These are phyloP conservation scores for Staphylotrichum tortipilum DNA, from an alignment of 495 filamentous ascomycete species.

Conservation along the genomic window DNA sequence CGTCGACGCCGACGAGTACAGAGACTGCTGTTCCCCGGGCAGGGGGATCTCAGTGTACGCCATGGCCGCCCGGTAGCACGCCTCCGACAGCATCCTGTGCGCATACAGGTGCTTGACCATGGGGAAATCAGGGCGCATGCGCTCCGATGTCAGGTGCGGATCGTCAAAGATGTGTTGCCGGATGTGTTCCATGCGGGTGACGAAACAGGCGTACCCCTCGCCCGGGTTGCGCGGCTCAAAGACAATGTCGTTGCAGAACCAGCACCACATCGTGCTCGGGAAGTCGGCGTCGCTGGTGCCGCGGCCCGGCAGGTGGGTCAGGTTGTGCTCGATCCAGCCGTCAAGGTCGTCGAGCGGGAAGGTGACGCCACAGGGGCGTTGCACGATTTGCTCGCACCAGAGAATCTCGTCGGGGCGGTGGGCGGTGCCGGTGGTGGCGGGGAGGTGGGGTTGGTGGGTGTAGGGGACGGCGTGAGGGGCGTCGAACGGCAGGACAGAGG, in stretches of 20 bases:
- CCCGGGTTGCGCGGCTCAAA: conserved; percentile 11
- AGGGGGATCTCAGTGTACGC: conserved; percentile 23
- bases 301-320: conserved; percentile 20
- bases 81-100: conserved; percentile 12
- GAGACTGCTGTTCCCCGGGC: too few species aligned
- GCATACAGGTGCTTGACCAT: conserved; percentile 26
- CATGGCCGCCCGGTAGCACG: conserved; percentile 3
- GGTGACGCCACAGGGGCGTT: conserved; percentile 14
- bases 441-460: conserved; percentile 1
- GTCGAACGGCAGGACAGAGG: not conserved
- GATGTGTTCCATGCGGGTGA: conserved; percentile 38
- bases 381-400: conserved; percentile 34
- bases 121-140: conserved; percentile 36
- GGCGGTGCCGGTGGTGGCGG: not conserved
- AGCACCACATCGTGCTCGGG: conserved; percentile 35
- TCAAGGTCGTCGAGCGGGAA: conserved; percentile 31
- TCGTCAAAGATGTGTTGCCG: conserved; percentile 27
- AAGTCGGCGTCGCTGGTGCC: too few species aligned
- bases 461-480: not conserved
- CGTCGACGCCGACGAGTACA: not conserved
- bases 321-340: conserved; percentile 38
- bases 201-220: conserved; percentile 21
- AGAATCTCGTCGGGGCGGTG: conserved; percentile 1
- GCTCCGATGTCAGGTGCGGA: not conserved
- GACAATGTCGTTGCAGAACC: conserved; percentile 35